Conservation (phyloP, 2,329 filamentous ascomycete genomes). For the Ophiostoma sp. region DNA sequence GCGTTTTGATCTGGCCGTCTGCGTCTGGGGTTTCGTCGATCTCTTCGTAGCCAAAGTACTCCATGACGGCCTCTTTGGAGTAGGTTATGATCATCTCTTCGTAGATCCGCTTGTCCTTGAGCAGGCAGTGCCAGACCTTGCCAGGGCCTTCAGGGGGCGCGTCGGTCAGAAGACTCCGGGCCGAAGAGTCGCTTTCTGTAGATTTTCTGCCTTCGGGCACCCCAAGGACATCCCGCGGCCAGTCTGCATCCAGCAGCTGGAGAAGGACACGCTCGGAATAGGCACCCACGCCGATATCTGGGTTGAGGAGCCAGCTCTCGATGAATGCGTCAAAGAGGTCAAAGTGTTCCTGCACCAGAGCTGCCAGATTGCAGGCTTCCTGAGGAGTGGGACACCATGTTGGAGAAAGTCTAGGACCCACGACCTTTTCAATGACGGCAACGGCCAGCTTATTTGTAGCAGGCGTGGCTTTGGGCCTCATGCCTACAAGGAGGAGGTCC, state of each 20-base stretch:
- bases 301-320: constrained; percentile 48
- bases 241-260: constrained; percentile 53
- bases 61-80: background rate
- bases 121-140: background rate
- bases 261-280: constrained; percentile 47
- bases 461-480: constrained; percentile 50
- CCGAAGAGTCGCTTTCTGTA: background rate
- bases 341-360: background rate
- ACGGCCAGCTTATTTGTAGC: constrained; percentile 56
- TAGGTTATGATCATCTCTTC: background rate
- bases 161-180: background rate
- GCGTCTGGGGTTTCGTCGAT: background rate
- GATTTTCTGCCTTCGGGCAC: background rate
- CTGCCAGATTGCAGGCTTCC: background rate
- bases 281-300: constrained; percentile 53
- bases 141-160: background rate
- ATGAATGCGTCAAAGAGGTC: constrained; percentile 46
- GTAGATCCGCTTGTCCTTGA: background rate
- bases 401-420: constrained; percentile 45
- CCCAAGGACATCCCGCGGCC: constrained; percentile 31
- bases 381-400: constrained; percentile 37
- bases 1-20: background rate
- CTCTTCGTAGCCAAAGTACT: background rate
- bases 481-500: constrained; percentile 47
- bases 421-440: constrained; percentile 52